Base-by-base conservation (phyloP, 208 protist genomes). In the Trypanosomatidae sp. region DNA sequence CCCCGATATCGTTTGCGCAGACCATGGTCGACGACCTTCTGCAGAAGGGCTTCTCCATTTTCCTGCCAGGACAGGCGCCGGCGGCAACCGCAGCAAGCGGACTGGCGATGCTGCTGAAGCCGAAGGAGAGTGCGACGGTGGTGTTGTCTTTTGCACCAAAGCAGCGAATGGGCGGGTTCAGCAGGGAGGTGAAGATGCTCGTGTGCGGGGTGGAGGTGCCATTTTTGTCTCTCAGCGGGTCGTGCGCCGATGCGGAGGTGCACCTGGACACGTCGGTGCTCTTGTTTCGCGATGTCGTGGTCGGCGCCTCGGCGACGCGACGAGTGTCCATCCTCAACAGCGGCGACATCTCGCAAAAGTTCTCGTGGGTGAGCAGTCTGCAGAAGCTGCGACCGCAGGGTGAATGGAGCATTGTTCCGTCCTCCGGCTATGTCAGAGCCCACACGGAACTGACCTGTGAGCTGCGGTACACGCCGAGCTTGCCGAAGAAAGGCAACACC, bases 311-410 rank as follows among this genome's bases (percentile, higher is more conserved):
- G 0, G 73, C 92, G 15, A 92, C 86, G 33, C 81, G 90, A 2
- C 81, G 84, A 15, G 79, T 99, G 50, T 77, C 95, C 44, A 90
- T 99, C 50, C 89, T 99, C 76, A 99, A 99, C 85, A 97, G 90
- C 67, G 98, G 98, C 53, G 98, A 99, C 80, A 88, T 99, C 43
- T 86, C 92, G 17, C 92, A 97, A 71, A 89, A 91, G 62, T 99
- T 98, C 80, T 84, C 73, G 66, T 98, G 97, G 94, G 79, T 91
- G 49, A 72, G 62, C 49, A 60, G 69, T 49, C 53, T 76, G 25
- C 70, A 82, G 43, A 72, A 77, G 50, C 65, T 77, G 47, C 55
- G 64, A 39, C 66, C 69, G 15, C 47, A n/a, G 8, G 50, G 64
- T 56, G 91, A 98, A 73, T 92, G 98, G 76, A 84, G 66, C 36